Evolutionary conservation across 2,329 filamentous ascomycete species (phyloP), one percentile per base, ranked within the genome.

Genomic region (Epichloe brachyelytri): DNA sequence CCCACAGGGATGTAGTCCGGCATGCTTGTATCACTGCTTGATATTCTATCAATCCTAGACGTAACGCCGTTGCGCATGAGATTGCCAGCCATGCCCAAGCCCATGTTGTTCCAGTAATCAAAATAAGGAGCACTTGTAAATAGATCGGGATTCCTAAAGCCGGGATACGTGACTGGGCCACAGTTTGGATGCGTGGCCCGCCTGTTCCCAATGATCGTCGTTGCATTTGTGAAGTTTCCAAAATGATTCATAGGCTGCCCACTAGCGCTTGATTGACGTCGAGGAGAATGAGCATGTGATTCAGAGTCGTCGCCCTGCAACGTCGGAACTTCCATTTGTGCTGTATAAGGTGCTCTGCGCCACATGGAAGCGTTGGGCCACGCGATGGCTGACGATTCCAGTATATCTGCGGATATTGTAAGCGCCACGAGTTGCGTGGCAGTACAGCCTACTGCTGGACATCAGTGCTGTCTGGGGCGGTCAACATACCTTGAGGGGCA

Each of bases 311-410:
- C 73, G 1, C 68, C 63, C 4, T 65, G 62, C 37, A 69, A 68
- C 0, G 69, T 62, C 2, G 71, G 68, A 1, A 72, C 65, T 10
- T 62, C 65, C 63, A 66, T 71, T 43, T 65, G 69, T 50, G 62
- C 67, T 56, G 68, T 65, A 53, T 70, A 65, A 14, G 70, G 65
- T 17, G 69, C 64, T 38, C 73, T 74, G 19, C 72, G 72, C 82
- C 81, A 87, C 82, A 88, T 86, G 15, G 71, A 67, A 19, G 77
- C 69, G 62, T 86, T 89, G 7, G 88, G 88, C 86, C 87, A 94
- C 2, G 87, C 86, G 60, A 94, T 88, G 3, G 77, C 77, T 2
- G 80, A 82, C 54, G 71, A 74, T 65, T 93, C 85, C 33, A 94
- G 75, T 22, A 90, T 72, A 41, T 85, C 88, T 66, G 58, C 46